Conservation (phyloP, 495 filamentous ascomycete genomes). For the Entonaema liquescens region DNA sequence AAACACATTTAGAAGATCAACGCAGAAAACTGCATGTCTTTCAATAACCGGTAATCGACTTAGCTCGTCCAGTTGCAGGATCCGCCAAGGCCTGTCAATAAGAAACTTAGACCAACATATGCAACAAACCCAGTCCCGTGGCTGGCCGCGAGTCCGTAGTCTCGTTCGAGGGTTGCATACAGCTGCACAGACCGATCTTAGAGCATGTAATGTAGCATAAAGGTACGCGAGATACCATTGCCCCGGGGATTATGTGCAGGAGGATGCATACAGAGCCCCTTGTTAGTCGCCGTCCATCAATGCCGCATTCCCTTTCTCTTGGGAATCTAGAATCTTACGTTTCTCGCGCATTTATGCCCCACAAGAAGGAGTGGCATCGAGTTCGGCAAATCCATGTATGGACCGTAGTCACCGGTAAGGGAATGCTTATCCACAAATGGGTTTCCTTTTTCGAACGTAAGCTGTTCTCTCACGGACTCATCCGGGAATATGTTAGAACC, state of each 20-base stretch:
- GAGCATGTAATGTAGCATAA: slow-evolving; percentile 21
- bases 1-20: slow-evolving; percentile 3
- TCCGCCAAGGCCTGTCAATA: slow-evolving; percentile 21
- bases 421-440: neutral
- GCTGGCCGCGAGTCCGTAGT: slow-evolving; percentile 17
- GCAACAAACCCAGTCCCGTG: slow-evolving; percentile 23
- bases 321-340: slow-evolving; percentile 9
- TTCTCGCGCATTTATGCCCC: neutral
- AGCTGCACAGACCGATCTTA: slow-evolving; percentile 24
- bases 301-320: slow-evolving; percentile 17
- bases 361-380: neutral
- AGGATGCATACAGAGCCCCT: slow-evolving; percentile 28
- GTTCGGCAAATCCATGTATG: neutral
- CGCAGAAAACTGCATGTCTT: slow-evolving; percentile 10
- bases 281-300: slow-evolving; percentile 38
- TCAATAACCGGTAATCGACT: slow-evolving; percentile 18
- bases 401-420: neutral
- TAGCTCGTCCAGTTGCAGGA: slow-evolving; percentile 12
- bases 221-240: slow-evolving; percentile 27
- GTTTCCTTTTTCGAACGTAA: neutral
- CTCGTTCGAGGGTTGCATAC: slow-evolving; percentile 39
- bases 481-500: neutral
- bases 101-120: neutral
- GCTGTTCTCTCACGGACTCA: neutral
- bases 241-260: slow-evolving; percentile 24